phyloP scores from a whole-genome alignment of 139 green algal species.

The Closterium sp. region DNA sequence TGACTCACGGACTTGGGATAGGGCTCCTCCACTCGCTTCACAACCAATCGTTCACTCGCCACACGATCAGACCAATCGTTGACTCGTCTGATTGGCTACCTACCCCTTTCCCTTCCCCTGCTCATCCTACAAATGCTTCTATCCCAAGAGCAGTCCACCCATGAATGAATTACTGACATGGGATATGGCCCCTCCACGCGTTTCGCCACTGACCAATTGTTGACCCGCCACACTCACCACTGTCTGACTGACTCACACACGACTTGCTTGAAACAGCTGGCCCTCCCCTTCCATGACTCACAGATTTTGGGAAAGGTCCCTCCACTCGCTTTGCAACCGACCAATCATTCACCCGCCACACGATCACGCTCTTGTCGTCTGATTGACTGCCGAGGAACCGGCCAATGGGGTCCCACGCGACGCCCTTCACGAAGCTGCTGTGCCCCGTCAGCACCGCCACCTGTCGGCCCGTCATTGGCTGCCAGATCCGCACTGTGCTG shows the following conservation, averaged over 20 bases:
- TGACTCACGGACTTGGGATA: slow-evolving; percentile 53
- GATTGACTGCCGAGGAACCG: slow-evolving; percentile 80
- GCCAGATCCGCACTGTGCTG: slow-evolving; percentile 76
- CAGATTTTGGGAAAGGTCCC: slow-evolving; percentile 56
- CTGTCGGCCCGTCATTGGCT: slow-evolving; percentile 10
- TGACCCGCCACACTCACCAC: slow-evolving; percentile 80
- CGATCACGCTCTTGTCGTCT: slow-evolving; percentile 75
- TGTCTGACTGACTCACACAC: too few species aligned
- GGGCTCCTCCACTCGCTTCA: slow-evolving; percentile 53
- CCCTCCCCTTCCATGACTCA: too few species aligned
- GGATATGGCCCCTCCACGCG: slow-evolving; percentile 56
- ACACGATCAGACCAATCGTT: too few species aligned
- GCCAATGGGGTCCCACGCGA: slow-evolving; percentile 93
- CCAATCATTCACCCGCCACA: slow-evolving; percentile 82
- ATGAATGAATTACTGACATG: background rate
- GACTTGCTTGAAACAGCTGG: too few species aligned
- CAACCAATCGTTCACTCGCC: slow-evolving; percentile 72
- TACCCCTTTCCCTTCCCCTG: slow-evolving; percentile 80
- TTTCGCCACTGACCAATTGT: slow-evolving; percentile 65
- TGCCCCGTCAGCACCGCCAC: slow-evolving; percentile 63
- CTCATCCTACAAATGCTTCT: too few species aligned
- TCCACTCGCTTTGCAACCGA: slow-evolving; percentile 50
- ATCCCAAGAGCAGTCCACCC: too few species aligned
- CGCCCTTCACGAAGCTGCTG: slow-evolving; percentile 85
- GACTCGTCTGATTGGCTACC: slow-evolving; percentile 81